Conservation (phyloP, 805 yeast genomes). For the Metschnikowia colocasiae region DNA sequence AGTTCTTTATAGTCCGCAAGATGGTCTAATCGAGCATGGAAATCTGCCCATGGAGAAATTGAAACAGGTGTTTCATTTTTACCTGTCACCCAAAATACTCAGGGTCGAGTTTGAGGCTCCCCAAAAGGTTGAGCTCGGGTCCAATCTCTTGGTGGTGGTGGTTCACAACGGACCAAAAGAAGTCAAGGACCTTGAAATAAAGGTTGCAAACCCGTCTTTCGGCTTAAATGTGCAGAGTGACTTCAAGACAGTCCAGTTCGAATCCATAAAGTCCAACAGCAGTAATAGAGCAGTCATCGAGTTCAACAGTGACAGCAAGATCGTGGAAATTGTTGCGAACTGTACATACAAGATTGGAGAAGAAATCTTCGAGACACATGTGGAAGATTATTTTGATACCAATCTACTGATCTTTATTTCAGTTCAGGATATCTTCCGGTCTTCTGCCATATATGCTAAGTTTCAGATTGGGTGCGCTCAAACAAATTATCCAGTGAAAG, state of each 20-base stretch:
- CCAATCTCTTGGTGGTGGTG: slow-evolving; percentile 23
- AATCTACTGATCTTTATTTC: slow-evolving; percentile 64
- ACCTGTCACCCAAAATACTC: slow-evolving; percentile 21
- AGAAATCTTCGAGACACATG: slow-evolving; percentile 19
- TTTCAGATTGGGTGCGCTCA: slow-evolving; percentile 65
- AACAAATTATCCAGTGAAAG: slow-evolving; percentile 48
- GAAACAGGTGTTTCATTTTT: slow-evolving; percentile 9
- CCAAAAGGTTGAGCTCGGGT: slow-evolving; percentile 25
- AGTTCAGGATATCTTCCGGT: slow-evolving; percentile 73
- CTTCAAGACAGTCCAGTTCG: background rate
- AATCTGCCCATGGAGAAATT: background rate
- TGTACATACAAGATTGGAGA: slow-evolving; percentile 22
- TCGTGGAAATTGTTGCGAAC: slow-evolving; percentile 20
- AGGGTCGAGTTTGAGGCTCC: slow-evolving; percentile 29
- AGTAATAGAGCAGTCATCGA: slow-evolving; percentile 26
- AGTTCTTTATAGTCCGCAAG: slow-evolving; percentile 8
- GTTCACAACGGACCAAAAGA: slow-evolving; percentile 29
- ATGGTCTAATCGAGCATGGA: background rate
- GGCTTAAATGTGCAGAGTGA: slow-evolving; percentile 17
- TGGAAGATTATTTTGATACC: slow-evolving; percentile 45
- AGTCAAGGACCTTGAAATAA: slow-evolving; percentile 16
- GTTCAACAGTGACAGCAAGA: slow-evolving; percentile 27
- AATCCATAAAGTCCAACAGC: background rate
- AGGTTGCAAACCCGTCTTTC: slow-evolving; percentile 10
- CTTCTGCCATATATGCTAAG: slow-evolving; percentile 54